Evolutionary conservation across 441 rosid species (phyloP).

Genomic region (Euphorbia schlechtendalii): DNA sequence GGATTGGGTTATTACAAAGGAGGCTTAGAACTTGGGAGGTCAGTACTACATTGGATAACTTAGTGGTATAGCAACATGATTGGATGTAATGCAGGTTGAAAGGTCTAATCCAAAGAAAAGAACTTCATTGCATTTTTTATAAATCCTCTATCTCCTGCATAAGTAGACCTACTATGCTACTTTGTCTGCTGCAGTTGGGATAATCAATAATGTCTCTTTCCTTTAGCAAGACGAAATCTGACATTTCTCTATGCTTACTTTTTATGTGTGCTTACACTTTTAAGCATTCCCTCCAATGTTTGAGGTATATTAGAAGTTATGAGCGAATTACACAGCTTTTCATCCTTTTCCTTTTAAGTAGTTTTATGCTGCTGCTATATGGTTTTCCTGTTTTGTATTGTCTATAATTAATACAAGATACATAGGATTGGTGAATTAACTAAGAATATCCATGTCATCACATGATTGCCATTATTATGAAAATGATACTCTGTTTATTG

Average conservation of each 20-base stretch:
- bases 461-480: not conserved
- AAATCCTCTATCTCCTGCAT: not conserved
- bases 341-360: not conserved
- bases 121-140: not conserved
- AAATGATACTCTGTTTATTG: not conserved
- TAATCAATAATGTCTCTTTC: no score
- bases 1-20: constrained; percentile 48
- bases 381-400: not conserved
- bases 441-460: not conserved
- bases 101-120: not conserved
- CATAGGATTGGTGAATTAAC: not conserved
- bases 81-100: not conserved
- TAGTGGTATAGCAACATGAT: not conserved
- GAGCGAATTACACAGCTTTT: not conserved
- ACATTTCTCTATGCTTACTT: not conserved
- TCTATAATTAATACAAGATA: not conserved
- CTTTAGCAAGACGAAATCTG: not conserved
- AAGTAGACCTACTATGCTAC: not conserved
- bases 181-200: not conserved
- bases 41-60: constrained; percentile 13
- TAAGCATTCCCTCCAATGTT: not conserved
- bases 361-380: not conserved
- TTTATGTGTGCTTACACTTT: not conserved
- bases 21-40: constrained; percentile 73
- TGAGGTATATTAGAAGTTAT: not conserved